These are phyloP conservation scores for Stropharia rugosoannulata DNA, from an alignment of 768 basidiomycete genomes.

Conservation along the genomic window DNA sequence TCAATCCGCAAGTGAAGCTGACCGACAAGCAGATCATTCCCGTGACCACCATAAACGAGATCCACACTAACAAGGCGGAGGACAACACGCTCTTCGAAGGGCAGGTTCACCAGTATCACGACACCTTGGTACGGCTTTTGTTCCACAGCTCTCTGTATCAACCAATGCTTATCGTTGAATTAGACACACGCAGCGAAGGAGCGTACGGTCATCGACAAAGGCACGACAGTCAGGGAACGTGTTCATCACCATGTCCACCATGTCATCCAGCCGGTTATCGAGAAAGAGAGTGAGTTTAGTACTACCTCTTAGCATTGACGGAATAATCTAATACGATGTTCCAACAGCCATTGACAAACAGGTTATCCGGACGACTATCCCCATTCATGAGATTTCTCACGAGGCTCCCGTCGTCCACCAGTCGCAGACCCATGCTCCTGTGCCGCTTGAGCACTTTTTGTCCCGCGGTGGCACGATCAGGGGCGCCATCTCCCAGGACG, in stretches of 20 bases:
- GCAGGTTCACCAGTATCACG: conserved; percentile 25
- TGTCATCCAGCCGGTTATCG: conserved; percentile 35
- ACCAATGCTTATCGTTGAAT: not conserved
- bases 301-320: not conserved
- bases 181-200: conserved; percentile 25
- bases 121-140: conserved; percentile 21
- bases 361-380: conserved; percentile 32
- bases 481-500: conserved; percentile 10
- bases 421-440: conserved; percentile 30
- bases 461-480: conserved; percentile 21
- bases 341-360: conserved; percentile 28
- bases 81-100: conserved; percentile 27
- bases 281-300: conserved; percentile 33
- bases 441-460: conserved; percentile 32
- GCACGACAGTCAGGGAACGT: conserved; percentile 27
- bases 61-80: conserved; percentile 26
- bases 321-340: not conserved
- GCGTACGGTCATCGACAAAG: conserved; percentile 30
- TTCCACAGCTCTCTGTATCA: not conserved
- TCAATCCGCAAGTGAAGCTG: not conserved
- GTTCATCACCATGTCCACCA: conserved; percentile 37
- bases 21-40: conserved; percentile 21
- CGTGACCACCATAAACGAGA: conserved; percentile 24
- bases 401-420: conserved; percentile 37
- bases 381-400: conserved; percentile 33